A percentile compares a stretch with the other conserved stretches of the same genome.
Conservation (phyloP, 306 rosid species). For the Ziziphus jujuba region DNA sequence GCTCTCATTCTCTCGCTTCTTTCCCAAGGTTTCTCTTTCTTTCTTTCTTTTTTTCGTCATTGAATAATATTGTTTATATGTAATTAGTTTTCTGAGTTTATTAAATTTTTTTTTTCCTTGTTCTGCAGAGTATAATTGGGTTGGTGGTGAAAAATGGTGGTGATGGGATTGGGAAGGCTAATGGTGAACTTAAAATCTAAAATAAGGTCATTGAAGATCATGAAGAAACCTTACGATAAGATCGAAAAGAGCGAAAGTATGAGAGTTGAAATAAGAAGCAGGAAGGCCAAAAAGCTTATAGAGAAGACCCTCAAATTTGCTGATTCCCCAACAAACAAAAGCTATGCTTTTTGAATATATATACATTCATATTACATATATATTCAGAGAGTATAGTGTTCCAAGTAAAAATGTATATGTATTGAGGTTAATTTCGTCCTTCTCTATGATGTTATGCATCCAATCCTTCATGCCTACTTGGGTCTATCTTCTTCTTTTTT, state of each 20-base stretch:
- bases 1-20: too few species aligned
- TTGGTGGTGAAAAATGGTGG: slow-evolving; percentile 29
- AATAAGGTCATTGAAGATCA: slow-evolving; percentile 54
- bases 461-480: too few species aligned
- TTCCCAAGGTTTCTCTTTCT: too few species aligned
- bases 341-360: slow-evolving; percentile 42
- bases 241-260: slow-evolving; percentile 95
- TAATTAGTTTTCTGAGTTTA: neutral
- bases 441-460: too few species aligned
- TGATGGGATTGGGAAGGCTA: slow-evolving; percentile 61
- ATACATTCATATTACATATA: neutral
- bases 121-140: neutral
- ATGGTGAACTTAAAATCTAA: slow-evolving; percentile 67
- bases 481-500: neutral
- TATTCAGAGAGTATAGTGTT: too few species aligned
- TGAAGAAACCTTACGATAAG: slow-evolving; percentile 76
- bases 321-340: slow-evolving; percentile 69
- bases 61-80: too few species aligned
- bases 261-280: slow-evolving; percentile 92
- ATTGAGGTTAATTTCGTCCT: too few species aligned
- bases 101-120: neutral
- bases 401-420: too few species aligned
- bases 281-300: slow-evolving; percentile 76
- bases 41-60: too few species aligned
- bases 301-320: slow-evolving; percentile 71